Base-by-base conservation (phyloP, 768 basidiomycete species). In the Chalciporus pseudorubinellus region DNA sequence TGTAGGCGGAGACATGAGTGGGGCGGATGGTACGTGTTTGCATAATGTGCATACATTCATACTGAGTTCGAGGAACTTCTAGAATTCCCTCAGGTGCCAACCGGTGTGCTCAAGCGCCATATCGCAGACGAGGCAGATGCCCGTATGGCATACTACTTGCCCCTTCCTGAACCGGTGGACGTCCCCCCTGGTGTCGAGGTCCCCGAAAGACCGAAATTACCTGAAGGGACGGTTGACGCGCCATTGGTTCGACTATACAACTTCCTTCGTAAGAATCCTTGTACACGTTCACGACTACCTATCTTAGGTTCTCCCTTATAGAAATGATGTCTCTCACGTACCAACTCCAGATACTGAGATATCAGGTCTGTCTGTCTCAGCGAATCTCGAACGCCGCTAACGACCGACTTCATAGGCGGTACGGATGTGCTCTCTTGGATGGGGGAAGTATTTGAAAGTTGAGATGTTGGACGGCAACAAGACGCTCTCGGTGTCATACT, bases 241-340 rank as follows among this genome's bases (percentile, higher is more conserved):
- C 94, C 95, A 11, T 78, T 98, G 3, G 80, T 93, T 8, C 81
- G 95, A 38, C 63, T 92, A 7, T 94, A 81, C 70, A 95, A 95
- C 59, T 90, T 95, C 58, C 75, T 98, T 31, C 92, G 94, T 95
- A 67, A 62, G 92, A 68, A 60, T 4, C 43, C 14, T 45, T 33
- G 39, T 16, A 22, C 12, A 1, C 22, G 20, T 20, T 19, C 13
- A 29, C 7, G 13, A 44, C 6, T 6, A 14, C 28, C 21, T 38
- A 18, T 19, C 46, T 58, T 20, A 59, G 10, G 16, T 10, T 45
- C n/a, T 40, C 8, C 43, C 8, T 3, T 4, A 8, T 55, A 95
- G 92, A 94, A 65, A 87, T 91, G 76, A 89, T 94, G 82, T 90
- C 92, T 1, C 69, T 97, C 52, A 87, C 90, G 2, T 97, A 97